Conservation (phyloP, 305 asterid genomes). For the Ajuga reptans region DNA sequence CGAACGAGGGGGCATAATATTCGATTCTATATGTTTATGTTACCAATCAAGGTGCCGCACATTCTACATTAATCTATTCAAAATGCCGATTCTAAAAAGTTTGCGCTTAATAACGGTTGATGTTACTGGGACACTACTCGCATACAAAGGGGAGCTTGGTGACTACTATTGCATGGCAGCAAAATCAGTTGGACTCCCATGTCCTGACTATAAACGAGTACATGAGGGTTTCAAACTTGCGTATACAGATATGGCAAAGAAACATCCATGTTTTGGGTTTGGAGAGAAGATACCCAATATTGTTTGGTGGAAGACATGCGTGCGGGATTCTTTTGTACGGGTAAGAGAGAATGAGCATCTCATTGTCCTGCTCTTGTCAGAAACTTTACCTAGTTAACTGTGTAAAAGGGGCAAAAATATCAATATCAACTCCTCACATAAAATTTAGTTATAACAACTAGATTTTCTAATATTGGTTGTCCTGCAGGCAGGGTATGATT, state of each 20-base stretch:
- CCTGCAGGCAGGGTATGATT: slow-evolving; percentile 89
- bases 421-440: background rate
- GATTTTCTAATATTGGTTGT: slow-evolving; percentile 10
- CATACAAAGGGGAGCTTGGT: slow-evolving; percentile 96
- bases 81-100: slow-evolving; percentile 60
- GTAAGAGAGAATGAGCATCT: slow-evolving; percentile 31
- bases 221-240: slow-evolving; percentile 90
- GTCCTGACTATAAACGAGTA: slow-evolving; percentile 82
- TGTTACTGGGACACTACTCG: slow-evolving; percentile 92
- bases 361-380: no score
- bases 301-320: slow-evolving; percentile 94
- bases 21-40: background rate
- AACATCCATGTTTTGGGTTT: slow-evolving; percentile 90
- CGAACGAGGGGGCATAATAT: background rate
- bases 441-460: background rate
- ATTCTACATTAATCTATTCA: slow-evolving; percentile 19
- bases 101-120: slow-evolving; percentile 78
- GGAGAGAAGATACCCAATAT: slow-evolving; percentile 81
- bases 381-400: background rate
- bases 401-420: background rate
- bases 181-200: slow-evolving; percentile 78
- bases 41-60: slow-evolving; percentile 4
- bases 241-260: slow-evolving; percentile 80
- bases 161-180: slow-evolving; percentile 99
- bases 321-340: slow-evolving; percentile 75